Conservation (phyloP, 257 asterid species). For the Handroanthus guayacan region DNA sequence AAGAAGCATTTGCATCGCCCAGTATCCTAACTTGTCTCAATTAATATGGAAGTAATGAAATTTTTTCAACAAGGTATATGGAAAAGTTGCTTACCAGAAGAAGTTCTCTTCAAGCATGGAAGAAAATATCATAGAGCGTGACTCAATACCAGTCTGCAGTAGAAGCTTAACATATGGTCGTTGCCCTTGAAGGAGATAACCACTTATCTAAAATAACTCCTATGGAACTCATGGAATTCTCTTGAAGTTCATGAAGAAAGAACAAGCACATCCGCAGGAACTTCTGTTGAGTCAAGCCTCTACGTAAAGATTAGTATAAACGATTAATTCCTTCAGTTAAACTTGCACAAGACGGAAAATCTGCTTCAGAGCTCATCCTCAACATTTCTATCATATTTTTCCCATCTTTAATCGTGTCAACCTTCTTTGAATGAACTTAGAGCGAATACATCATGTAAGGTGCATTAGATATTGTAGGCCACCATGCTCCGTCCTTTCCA, state of each 20-base stretch:
- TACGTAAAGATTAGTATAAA: too few species aligned
- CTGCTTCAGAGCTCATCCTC: neutral
- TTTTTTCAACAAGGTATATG: neutral
- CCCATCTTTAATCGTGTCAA: neutral
- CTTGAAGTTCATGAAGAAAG: neutral
- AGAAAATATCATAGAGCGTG: neutral
- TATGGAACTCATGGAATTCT: neutral
- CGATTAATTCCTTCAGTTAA: too few species aligned
- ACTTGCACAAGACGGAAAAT: neutral
- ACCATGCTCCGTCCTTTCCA: neutral
- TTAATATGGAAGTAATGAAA: neutral
- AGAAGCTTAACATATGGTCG: neutral
- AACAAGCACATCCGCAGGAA: neutral
- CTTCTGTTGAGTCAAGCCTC: neutral
- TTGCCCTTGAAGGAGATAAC: neutral
- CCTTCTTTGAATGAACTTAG: neutral
- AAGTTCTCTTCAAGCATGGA: neutral
- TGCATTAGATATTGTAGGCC: neutral
- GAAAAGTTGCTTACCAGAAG: too few species aligned
- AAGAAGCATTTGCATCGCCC: neutral
- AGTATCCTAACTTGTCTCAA: neutral
- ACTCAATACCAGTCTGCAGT: neutral
- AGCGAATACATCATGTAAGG: neutral
- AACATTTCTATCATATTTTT: neutral
- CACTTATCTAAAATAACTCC: neutral